Conservation (phyloP, 768 basidiomycete species). For the Hemileccinum impolitum region DNA sequence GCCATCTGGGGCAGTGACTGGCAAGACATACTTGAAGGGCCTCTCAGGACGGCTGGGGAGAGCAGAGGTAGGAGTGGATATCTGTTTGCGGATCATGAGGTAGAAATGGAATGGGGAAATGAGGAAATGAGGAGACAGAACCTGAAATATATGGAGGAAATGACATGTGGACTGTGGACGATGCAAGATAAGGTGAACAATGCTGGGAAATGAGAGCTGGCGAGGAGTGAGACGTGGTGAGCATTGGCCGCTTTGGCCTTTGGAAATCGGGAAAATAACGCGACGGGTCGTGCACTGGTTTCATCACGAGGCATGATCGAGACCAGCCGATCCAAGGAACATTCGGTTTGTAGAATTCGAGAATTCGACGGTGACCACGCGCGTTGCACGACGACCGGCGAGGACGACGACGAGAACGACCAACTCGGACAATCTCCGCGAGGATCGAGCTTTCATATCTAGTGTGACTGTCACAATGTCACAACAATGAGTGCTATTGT, state of each 20-base stretch:
- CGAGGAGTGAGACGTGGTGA: conserved; percentile 5
- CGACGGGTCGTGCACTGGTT: conserved; percentile 11
- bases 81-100: conserved; percentile 10
- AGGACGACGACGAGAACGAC: not conserved
- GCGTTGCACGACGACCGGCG: conserved; percentile 8
- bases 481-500: not conserved
- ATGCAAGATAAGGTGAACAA: conserved; percentile 15
- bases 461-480: not conserved
- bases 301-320: conserved; percentile 16
- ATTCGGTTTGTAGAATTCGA: conserved; percentile 3
- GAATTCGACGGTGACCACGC: conserved; percentile 1
- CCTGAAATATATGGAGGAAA: conserved; percentile 14
- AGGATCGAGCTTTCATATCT: not conserved
- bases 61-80: conserved; percentile 8
- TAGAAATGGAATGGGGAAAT: conserved; percentile 4
- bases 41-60: conserved; percentile 12
- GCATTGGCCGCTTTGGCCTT: conserved; percentile 11
- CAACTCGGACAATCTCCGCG: conserved; percentile 24
- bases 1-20: conserved; percentile 12
- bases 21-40: conserved; percentile 11
- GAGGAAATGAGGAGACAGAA: conserved; percentile 1
- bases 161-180: conserved; percentile 22
- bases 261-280: not conserved
- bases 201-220: not conserved
- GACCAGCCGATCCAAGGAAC: conserved; percentile 3